phyloP scores from a whole-genome alignment of 805 yeast genomes.

The Starmerella ratchasimensis region DNA sequence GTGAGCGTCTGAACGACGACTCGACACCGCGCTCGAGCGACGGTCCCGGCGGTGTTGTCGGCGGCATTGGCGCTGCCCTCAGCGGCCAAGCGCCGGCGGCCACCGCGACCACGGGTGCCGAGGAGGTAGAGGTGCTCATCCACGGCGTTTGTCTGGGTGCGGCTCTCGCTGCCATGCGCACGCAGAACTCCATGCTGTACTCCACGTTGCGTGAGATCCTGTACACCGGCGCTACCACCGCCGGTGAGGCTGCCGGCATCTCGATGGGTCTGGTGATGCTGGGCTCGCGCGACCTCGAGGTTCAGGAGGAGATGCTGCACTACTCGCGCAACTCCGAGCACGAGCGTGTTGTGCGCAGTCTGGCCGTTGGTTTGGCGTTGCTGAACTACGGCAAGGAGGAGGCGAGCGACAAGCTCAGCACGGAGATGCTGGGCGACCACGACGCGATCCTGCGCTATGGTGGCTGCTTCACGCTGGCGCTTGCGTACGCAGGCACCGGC shows the following conservation, averaged over 20 bases:
- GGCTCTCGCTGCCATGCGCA: constrained; percentile 95
- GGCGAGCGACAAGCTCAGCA: constrained; percentile 56
- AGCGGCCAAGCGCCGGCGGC: too few relatives aligned
- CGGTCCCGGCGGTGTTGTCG: too few relatives aligned
- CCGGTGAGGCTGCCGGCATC: constrained; percentile 93
- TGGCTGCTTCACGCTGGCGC: constrained; percentile 84
- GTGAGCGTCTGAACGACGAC: constrained; percentile 27
- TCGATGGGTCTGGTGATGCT: constrained; percentile 94
- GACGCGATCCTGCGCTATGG: constrained; percentile 84
- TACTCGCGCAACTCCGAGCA: constrained; percentile 94
- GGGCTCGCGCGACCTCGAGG: constrained; percentile 66
- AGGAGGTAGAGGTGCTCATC: constrained; percentile 72
- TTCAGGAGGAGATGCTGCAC: constrained; percentile 64
- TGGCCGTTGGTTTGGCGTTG: constrained; percentile 78
- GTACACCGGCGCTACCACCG: constrained; percentile 79
- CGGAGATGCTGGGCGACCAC: constrained; percentile 54
- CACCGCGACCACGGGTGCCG: too few relatives aligned
- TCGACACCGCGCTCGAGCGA: constrained; percentile 21
- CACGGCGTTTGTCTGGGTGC: constrained; percentile 94
- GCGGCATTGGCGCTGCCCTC: too few relatives aligned
- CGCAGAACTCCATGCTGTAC: constrained; percentile 57
- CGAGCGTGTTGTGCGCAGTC: constrained; percentile 87
- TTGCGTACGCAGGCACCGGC: constrained; percentile 96
- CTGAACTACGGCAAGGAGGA: constrained; percentile 77
- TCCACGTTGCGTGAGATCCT: constrained; percentile 73